Conservation (phyloP, 2,329 filamentous ascomycete species). For the Dichotomopilus funicola region DNA sequence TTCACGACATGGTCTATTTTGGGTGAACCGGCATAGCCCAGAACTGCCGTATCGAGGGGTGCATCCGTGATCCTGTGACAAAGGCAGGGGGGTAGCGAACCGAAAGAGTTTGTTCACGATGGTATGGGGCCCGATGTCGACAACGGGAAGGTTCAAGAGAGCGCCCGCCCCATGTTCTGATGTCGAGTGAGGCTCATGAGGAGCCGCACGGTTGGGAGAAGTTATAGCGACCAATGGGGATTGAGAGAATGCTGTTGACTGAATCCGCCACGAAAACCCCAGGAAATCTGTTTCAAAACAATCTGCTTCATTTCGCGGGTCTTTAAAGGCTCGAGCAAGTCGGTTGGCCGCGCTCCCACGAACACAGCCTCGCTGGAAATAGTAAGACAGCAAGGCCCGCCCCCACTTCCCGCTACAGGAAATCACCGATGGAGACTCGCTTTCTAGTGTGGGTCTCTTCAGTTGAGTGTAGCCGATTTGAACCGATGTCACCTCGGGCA, state of each 20-base stretch:
- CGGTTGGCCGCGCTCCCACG: background rate
- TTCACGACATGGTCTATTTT: background rate
- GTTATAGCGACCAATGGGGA: constrained; percentile 16
- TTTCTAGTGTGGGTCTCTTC: background rate
- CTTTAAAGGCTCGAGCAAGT: background rate
- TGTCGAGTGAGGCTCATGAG: constrained; percentile 8
- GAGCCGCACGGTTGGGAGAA: constrained; percentile 6
- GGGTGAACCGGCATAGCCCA: background rate
- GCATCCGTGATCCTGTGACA: too few species aligned
- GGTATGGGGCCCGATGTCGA: background rate
- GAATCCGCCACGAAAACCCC: constrained; percentile 6
- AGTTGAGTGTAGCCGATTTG: background rate
- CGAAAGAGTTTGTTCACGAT: too few species aligned
- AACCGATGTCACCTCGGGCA: background rate
- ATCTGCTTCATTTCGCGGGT: constrained; percentile 1
- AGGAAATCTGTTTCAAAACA: constrained; percentile 8
- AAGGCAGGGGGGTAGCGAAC: too few species aligned
- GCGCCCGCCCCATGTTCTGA: background rate
- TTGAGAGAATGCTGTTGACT: constrained; percentile 25
- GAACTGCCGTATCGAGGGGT: too few species aligned
- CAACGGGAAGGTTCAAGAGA: background rate
- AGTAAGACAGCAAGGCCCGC: constrained; percentile 4
- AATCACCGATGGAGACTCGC: background rate
- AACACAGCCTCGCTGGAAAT: constrained; percentile 25
- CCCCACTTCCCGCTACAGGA: constrained; percentile 2